Percentiles rank a stretch among this genome's conserved stretches.
Evolutionary conservation across 2,329 filamentous ascomycete genomes (phyloP).

Genomic region (Tolypocladium cylindrosporum): DNA sequence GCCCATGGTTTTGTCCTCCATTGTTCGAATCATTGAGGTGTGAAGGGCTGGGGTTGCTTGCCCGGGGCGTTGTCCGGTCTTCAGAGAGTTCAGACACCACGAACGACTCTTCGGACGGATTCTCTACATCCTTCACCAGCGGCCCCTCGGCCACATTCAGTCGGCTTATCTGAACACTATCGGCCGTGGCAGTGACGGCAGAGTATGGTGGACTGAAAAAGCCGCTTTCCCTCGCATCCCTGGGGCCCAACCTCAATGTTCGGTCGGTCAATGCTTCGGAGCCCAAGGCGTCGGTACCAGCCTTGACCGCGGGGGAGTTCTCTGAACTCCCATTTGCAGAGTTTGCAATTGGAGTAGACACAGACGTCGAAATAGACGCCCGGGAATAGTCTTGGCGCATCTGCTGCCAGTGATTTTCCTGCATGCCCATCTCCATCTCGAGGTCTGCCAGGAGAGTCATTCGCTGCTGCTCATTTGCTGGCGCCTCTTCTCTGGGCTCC

Average conservation of each 20-base stretch:
- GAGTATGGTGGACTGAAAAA: background rate
- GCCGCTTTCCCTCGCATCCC: background rate
- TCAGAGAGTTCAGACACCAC: background rate
- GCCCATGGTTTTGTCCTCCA: background rate
- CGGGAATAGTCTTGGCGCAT: slow-evolving; percentile 43
- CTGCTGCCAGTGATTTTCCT: slow-evolving; percentile 50
- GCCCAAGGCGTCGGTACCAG: no score
- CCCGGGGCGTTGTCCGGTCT: background rate
- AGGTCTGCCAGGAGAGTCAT: slow-evolving; percentile 46
- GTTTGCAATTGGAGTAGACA: slow-evolving; percentile 10
- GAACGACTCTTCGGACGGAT: background rate
- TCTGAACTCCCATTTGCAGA: background rate
- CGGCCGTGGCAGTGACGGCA: background rate
- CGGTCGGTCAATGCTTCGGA: background rate
- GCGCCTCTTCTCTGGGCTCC: slow-evolving; percentile 20
- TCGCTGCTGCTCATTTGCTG: slow-evolving; percentile 29
- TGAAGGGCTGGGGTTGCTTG: background rate
- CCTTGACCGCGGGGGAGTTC: background rate
- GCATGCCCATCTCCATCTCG: slow-evolving; percentile 50
- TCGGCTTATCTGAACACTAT: slow-evolving; percentile 1
- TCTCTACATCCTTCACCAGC: background rate
- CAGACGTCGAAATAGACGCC: slow-evolving; percentile 40
- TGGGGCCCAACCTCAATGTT: background rate
- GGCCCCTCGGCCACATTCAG: background rate
- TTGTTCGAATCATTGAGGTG: background rate